Percentiles rank a stretch among this genome's conserved stretches.
Conservation (phyloP, 1,284 basidiomycete genomes). For the Polyporus tsugae region DNA sequence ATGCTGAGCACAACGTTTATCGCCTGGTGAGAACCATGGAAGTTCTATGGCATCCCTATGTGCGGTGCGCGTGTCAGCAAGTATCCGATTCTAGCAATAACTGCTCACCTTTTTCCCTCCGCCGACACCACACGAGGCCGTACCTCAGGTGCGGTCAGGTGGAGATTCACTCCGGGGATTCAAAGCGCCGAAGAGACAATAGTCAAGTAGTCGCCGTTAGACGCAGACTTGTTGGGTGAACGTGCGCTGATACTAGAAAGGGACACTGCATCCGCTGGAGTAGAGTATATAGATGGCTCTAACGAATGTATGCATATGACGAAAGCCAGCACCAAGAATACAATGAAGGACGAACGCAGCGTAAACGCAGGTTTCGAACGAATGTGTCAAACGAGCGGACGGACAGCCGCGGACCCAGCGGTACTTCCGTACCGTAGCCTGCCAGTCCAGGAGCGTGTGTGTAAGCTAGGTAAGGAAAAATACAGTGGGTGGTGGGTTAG, state of each 20-base stretch:
- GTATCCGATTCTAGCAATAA: background rate
- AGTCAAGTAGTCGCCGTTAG: background rate
- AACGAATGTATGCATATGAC: background rate
- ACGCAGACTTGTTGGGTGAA: background rate
- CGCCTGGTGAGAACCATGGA: slow-evolving; percentile 1
- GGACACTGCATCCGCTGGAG: background rate
- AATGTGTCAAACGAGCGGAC: slow-evolving; percentile 17
- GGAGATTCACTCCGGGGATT: background rate
- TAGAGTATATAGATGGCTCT: background rate
- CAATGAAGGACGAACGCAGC: slow-evolving; percentile 18
- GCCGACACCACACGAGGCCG: background rate
- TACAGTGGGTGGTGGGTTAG: slow-evolving; percentile 12
- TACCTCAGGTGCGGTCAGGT: background rate
- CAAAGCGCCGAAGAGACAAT: background rate
- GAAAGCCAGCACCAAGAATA: slow-evolving; percentile 13
- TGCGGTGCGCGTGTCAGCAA: background rate
- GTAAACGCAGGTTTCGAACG: slow-evolving; percentile 18
- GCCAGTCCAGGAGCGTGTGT: slow-evolving; percentile 15
- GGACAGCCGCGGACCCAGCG: slow-evolving; percentile 21
- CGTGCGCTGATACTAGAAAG: no score
- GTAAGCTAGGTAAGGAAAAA: slow-evolving; percentile 3
- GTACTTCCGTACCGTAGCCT: slow-evolving; percentile 14
- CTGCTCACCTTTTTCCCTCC: background rate
- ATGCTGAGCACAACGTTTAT: background rate
- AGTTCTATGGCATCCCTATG: background rate